These are phyloP conservation scores for Suillus subalutaceus DNA, from an alignment of 768 basidiomycete species.

Conservation along the genomic window DNA sequence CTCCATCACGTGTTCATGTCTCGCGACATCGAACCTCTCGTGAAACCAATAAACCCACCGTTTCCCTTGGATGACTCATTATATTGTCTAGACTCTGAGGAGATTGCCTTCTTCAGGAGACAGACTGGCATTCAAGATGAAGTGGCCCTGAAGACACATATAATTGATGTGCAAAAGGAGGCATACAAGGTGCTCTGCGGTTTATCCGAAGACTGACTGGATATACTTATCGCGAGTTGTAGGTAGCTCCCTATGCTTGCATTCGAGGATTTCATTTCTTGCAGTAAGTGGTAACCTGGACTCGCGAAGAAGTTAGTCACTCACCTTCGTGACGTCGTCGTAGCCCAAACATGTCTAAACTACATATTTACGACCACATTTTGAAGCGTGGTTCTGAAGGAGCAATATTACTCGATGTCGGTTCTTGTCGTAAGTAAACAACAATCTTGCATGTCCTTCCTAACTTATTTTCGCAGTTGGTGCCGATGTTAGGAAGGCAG, in stretches of 20 bases:
- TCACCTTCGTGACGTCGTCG: neutral
- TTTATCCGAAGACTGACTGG: neutral
- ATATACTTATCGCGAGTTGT: neutral
- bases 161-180: neutral
- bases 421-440: slow-evolving; percentile 37
- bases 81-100: neutral
- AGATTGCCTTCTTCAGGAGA: neutral
- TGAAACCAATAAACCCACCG: neutral
- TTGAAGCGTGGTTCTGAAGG: slow-evolving; percentile 11
- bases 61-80: slow-evolving; percentile 2
- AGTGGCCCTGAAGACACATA: neutral
- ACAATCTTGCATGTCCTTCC: neutral
- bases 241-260: slow-evolving; percentile 3
- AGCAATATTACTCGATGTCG: slow-evolving; percentile 43
- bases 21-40: neutral
- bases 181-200: neutral
- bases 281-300: neutral
- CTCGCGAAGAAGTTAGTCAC: neutral
- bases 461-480: slow-evolving; percentile 16
- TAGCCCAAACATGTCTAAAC: neutral
- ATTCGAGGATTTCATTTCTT: slow-evolving; percentile 2
- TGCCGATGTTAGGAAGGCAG: slow-evolving; percentile 39
- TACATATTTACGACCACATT: neutral
- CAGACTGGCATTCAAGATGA: slow-evolving; percentile 2
- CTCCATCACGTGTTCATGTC: neutral